phyloP scores from a whole-genome alignment of 257 asterid genomes.

The Scutellaria minor region DNA sequence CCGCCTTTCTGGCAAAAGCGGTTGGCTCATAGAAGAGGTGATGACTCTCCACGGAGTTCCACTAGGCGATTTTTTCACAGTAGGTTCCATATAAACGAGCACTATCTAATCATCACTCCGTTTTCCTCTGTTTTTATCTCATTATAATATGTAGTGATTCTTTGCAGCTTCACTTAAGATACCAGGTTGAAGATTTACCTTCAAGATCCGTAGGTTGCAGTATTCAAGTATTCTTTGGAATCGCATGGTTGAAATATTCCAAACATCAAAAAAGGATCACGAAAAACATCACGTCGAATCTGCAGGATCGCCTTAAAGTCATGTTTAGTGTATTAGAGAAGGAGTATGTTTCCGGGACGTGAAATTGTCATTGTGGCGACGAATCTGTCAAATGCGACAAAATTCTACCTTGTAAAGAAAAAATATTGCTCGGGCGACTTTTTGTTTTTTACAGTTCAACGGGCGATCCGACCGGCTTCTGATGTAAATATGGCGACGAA shows the following conservation, averaged over 20 bases:
- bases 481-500: slow-evolving; percentile 32
- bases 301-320: slow-evolving; percentile 79
- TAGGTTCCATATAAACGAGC: slow-evolving; percentile 39
- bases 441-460: neutral
- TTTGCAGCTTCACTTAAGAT: slow-evolving; percentile 85
- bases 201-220: slow-evolving; percentile 77
- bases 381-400: neutral
- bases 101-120: neutral
- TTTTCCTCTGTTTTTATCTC: neutral
- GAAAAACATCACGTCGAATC: slow-evolving; percentile 68
- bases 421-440: too few relatives aligned
- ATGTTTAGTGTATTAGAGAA: slow-evolving; percentile 84
- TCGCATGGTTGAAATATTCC: slow-evolving; percentile 80
- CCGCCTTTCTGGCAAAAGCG: slow-evolving; percentile 58
- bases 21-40: slow-evolving; percentile 95
- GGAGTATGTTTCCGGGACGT: slow-evolving; percentile 70
- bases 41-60: slow-evolving; percentile 98
- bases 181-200: slow-evolving; percentile 79
- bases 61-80: slow-evolving; percentile 89
- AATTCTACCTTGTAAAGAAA: too few relatives aligned
- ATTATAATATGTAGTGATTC: neutral
- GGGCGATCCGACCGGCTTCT: slow-evolving; percentile 5
- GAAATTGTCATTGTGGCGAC: slow-evolving; percentile 12
- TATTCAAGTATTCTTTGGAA: slow-evolving; percentile 78
- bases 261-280: slow-evolving; percentile 81